Conservation (phyloP, 2,329 filamentous ascomycete genomes). For the Beauveria pseudobassiana region DNA sequence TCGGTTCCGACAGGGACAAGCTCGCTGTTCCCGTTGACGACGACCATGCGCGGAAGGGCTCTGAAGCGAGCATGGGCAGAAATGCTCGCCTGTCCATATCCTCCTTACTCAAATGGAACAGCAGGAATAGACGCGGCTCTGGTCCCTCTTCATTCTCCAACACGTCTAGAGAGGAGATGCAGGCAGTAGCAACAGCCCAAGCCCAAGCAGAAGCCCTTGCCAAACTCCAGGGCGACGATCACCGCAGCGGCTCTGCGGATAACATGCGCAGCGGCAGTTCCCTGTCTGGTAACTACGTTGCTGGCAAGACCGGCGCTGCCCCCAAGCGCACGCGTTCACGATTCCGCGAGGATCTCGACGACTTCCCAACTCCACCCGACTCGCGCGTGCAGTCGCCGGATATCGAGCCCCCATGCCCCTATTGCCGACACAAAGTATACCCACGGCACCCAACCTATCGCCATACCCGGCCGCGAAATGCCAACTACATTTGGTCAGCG, state of each 20-base stretch:
- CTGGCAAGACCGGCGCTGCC: slow-evolving; percentile 33
- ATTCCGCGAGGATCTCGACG: slow-evolving; percentile 86
- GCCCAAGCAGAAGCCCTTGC: slow-evolving; percentile 26
- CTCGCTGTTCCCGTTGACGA: slow-evolving; percentile 37
- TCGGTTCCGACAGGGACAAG: slow-evolving; percentile 33
- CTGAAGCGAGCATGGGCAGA: slow-evolving; percentile 42
- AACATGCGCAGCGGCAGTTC: slow-evolving; percentile 32
- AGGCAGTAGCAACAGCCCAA: slow-evolving; percentile 24
- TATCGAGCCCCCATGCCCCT: slow-evolving; percentile 37
- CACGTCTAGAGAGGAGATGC: slow-evolving; percentile 81
- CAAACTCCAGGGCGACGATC: slow-evolving; percentile 27
- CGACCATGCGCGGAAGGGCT: slow-evolving; percentile 44
- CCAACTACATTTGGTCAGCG: slow-evolving; percentile 39
- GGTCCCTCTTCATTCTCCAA: slow-evolving; percentile 80
- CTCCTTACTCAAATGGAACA: slow-evolving; percentile 67
- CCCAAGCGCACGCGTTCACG: slow-evolving; percentile 81
- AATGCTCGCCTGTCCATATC: slow-evolving; percentile 50
- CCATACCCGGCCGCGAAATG: slow-evolving; percentile 29
- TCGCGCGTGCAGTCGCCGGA: slow-evolving; percentile 76
- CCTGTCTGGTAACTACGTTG: neutral
- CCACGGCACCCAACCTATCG: slow-evolving; percentile 18
- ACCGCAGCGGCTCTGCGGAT: slow-evolving; percentile 20
- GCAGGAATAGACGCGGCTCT: slow-evolving; percentile 48
- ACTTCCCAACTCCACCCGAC: slow-evolving; percentile 79
- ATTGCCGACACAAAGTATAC: slow-evolving; percentile 22